Evolutionary conservation across 495 filamentous ascomycete genomes (phyloP), one percentile per base, ranked within the genome.

Genomic region (Chaetomidium leptoderma): DNA sequence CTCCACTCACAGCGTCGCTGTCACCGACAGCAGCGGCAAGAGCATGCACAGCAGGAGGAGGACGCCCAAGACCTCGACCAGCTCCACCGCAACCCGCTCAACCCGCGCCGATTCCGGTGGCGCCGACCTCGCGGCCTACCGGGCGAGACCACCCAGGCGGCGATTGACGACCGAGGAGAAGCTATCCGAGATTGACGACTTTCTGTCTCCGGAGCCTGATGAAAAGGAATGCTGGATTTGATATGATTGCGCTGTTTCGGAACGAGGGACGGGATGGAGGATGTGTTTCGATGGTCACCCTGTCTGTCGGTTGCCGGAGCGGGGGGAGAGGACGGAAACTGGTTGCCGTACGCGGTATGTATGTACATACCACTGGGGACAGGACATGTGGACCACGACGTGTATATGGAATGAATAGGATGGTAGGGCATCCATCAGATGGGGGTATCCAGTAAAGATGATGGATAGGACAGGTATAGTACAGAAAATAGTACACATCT

Each of bases 161-260:
- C 19, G 56, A 19, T 24, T 59, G 40, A 59, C 56, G 19, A 35
- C 56, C 9, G 56, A 51, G 48, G 56, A 59, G 48, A 59, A 59
- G 47, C 39, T 59, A 3, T 36, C 16, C 3, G 56, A 59, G 48
- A 59, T 59, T 17, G 56, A 59, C 33, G 48, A 39, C 7, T 59
- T 59, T 27, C 19, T 59, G 36, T 47, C 43, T 9, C 14, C 53
- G 30, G 53, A 27, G 19, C 13, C 3, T 14, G 53, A 29, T n/a
- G 10, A 47, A 2, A 24, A 23, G 27, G 47, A 24, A n/a, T n/a
- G n/a, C n/a, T 26, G 45, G 45, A 32, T 48, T 5, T 48, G 45
- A 48, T n/a, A n/a, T n/a, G n/a, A n/a, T 5, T 1, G 7, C 8
- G 3, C 2, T 4, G 40, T 19, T 17, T 5, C 2, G 8, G 19